Base-by-base conservation (phyloP, 2,329 filamentous ascomycete species). In the Mollisia scopiformis region DNA sequence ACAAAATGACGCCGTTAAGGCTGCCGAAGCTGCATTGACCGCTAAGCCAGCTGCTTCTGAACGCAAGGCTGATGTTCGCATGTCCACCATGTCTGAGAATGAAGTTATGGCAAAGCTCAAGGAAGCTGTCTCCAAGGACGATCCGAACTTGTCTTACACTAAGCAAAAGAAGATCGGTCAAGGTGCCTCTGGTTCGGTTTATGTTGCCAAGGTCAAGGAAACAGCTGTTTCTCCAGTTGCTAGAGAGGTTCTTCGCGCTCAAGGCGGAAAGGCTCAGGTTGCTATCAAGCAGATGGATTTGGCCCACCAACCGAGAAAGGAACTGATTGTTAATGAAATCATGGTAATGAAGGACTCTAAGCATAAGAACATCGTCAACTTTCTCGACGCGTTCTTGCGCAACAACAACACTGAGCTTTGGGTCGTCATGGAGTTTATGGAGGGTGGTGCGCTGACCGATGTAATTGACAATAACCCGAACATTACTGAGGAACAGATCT, bases 341-440 rank as follows among this genome's bases (percentile, higher is more conserved):
- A 96, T 99, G 80, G 95, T 99, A 62, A 99, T 99, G 95, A 97
- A 98, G 80, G 95, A 99, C 79, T 97, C 92, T 81, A 91, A 93
- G 75, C 95, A 99, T 76, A 89, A 90, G 63, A 99, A 99, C 77
- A 99, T 99, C 80, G 95, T 99, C 77, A 99, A 99, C 79, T 99
- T 97, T 79, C 81, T 99, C 33, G 95, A 99, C 70, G 93, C 94
- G 3, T 99, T 98, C 82, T 80, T 99, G 73, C 91, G 95, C 72
- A 96, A 97, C 76, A 94, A 95, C 76, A 93, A 91, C 71, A 86
- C 91, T 57, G 95, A 99, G 76, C 84, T 99, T n/a, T 99, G 95
- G 95, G 93, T 99, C 11, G 94, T 99, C 55, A 97, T 99, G 95
- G 95, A 99, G 79, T 99, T 93, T 73, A 99, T 99, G 95, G 95